Conservation (phyloP, 805 yeast genomes). For the Candida golubevii region DNA sequence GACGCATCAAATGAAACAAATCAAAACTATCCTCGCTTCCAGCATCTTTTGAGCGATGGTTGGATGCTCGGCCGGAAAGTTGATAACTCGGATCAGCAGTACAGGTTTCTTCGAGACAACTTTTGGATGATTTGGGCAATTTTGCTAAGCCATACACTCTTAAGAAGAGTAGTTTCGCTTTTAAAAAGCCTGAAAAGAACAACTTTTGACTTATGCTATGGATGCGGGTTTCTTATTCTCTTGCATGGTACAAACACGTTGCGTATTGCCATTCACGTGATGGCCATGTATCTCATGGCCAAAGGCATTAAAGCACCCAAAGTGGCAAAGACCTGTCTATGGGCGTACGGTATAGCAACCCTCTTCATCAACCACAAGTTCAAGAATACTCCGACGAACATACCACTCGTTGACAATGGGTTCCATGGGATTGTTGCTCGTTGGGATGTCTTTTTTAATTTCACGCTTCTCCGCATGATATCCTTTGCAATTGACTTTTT, state of each 20-base stretch:
- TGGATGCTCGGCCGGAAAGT: slow-evolving; percentile 90
- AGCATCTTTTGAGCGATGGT: slow-evolving; percentile 64
- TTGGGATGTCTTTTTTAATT: slow-evolving; percentile 96
- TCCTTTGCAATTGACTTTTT: slow-evolving; percentile 79
- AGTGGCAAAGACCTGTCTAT: slow-evolving; percentile 45
- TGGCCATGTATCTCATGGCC: slow-evolving; percentile 50
- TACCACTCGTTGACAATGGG: slow-evolving; percentile 55
- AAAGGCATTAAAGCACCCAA: slow-evolving; percentile 28
- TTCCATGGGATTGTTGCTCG: slow-evolving; percentile 75
- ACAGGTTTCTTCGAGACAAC: slow-evolving; percentile 81
- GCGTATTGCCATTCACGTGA: slow-evolving; percentile 56
- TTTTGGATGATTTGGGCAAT: slow-evolving; percentile 57
- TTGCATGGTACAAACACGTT: slow-evolving; percentile 77
- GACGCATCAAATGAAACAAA: slow-evolving; percentile 72
- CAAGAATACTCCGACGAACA: slow-evolving; percentile 50
- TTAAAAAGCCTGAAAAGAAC: slow-evolving; percentile 35
- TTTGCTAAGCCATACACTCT: slow-evolving; percentile 47
- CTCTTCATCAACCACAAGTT: slow-evolving; percentile 73
- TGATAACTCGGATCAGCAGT: slow-evolving; percentile 90
- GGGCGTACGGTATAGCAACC: slow-evolving; percentile 78
- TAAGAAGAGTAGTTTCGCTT: slow-evolving; percentile 39
- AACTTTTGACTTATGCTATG: slow-evolving; percentile 70
- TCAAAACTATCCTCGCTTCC: slow-evolving; percentile 64
- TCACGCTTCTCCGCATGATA: slow-evolving; percentile 77
- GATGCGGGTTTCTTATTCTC: slow-evolving; percentile 59